Evolutionary conservation across 192 early-diverging fungal species (phyloP), one percentile per base, ranked within the genome.

Genomic region (Coemansia sp.): DNA sequence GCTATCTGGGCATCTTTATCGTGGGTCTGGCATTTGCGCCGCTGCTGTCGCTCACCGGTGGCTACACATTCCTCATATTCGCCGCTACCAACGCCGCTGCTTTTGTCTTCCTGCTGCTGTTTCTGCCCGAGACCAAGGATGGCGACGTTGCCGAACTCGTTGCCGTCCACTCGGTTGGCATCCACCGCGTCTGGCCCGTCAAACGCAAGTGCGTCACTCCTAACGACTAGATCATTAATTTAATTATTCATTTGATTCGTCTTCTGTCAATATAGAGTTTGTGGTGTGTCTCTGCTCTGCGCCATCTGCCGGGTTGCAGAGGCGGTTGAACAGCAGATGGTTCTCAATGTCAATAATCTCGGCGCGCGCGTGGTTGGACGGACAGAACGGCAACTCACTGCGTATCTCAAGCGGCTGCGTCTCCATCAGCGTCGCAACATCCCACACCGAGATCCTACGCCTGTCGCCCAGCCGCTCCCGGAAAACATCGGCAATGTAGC

Each of bases 71-170:
- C 45, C 69, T 90, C 37, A 66, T 94, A 16, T 93, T 94, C 79
- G 85, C 85, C 5, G 79, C 72, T 5, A 53, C 88, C 54, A 88
- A 89, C 42, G 76, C 85, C 60, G 44, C 81, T 13, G 86, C 86
- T 10, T 81, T 86, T 26, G 59, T 86, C 7, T 90, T 90, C 57
- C 77, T 88, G 41, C 73, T 77, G 38, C 66, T 85, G 56, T 87
- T 86, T 48, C 81, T 95, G 38, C 92, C 92, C 6, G 94, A 95
- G 82, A 93, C 92, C 11, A 90, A 89, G 63, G 92, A 88, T 58
- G 71, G 85, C 45, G 81, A 77, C 9, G 70, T 90, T 19, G 84
- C 90, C 18, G 88, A 90, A n/a, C 66, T 88, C 23, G 70, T 75
- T 3, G 53, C 48, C 5, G 42, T 62, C 6, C 81, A 83, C 52